These are phyloP conservation scores for Corymbia citriodora DNA, from an alignment of 441 rosid genomes.

Conservation along the genomic window DNA sequence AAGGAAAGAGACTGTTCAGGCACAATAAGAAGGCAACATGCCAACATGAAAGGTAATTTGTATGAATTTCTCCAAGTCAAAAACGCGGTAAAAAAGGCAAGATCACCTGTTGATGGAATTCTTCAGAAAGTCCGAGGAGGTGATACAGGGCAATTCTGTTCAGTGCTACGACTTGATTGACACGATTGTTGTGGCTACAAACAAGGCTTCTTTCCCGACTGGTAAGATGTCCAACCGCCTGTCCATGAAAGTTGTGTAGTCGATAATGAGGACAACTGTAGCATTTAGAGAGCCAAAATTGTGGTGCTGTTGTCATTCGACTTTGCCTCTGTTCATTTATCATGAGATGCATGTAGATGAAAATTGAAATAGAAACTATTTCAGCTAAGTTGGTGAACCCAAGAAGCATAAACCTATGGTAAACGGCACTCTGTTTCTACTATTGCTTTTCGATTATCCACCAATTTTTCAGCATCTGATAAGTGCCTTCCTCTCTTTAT, in stretches of 20 bases:
- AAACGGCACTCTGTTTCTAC: background rate
- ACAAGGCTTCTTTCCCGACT: constrained; percentile 65
- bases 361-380: background rate
- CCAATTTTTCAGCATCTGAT: background rate
- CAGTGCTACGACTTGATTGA: constrained; percentile 23
- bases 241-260: constrained; percentile 8
- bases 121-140: background rate
- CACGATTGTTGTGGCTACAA: constrained; percentile 53
- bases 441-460: background rate
- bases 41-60: background rate
- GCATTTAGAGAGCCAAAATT: background rate
- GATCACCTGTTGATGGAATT: background rate
- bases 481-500: background rate
- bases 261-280: background rate
- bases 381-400: background rate
- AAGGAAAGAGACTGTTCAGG: background rate
- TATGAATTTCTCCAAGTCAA: background rate
- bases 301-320: background rate
- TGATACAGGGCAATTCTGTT: background rate
- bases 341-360: background rate
- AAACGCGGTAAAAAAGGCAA: background rate
- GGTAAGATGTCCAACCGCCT: constrained; percentile 60
- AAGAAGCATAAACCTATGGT: background rate
- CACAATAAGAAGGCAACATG: background rate
- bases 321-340: background rate